phyloP scores from a whole-genome alignment of 179 eudicot species.

The Pouteria campechiana region DNA sequence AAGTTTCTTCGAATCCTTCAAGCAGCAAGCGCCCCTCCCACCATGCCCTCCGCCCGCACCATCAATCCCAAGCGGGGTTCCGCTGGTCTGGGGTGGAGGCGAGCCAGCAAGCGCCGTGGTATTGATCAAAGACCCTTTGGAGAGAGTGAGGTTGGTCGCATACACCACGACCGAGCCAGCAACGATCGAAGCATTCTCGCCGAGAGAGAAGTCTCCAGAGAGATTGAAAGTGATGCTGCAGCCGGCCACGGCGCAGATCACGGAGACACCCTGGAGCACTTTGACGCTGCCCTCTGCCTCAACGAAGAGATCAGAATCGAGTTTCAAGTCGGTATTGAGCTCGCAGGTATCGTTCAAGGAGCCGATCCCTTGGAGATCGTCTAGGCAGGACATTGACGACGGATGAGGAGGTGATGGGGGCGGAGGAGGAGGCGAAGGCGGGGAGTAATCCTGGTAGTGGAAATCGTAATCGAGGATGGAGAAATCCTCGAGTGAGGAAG shows the following conservation, averaged over 20 bases:
- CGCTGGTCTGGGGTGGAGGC: conserved; percentile 67
- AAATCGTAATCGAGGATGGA: conserved; percentile 12
- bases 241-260: conserved; percentile 43
- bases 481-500: too few relatives aligned
- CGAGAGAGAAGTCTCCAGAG: conserved; percentile 55
- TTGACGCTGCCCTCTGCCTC: conserved; percentile 60
- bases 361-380: conserved; percentile 67
- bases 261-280: conserved; percentile 47
- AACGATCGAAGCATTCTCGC: conserved; percentile 40
- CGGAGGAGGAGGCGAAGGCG: conserved; percentile 78
- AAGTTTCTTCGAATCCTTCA: conserved; percentile 46
- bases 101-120: conserved; percentile 62
- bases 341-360: conserved; percentile 59
- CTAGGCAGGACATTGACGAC: conserved; percentile 65
- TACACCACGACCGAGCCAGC: conserved; percentile 49
- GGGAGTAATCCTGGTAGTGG: conserved; percentile 55
- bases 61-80: conserved; percentile 44
- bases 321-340: conserved; percentile 53
- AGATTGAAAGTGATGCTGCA: conserved; percentile 52
- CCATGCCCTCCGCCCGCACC: conserved; percentile 96
- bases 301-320: conserved; percentile 59
- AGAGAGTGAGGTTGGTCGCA: conserved; percentile 39
- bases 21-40: conserved; percentile 92
- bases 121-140: conserved; percentile 51
- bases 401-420: conserved; percentile 64